These are phyloP conservation scores for Persicaria tinctoria DNA, from an alignment of 148 eudicot genomes.

Conservation along the genomic window DNA sequence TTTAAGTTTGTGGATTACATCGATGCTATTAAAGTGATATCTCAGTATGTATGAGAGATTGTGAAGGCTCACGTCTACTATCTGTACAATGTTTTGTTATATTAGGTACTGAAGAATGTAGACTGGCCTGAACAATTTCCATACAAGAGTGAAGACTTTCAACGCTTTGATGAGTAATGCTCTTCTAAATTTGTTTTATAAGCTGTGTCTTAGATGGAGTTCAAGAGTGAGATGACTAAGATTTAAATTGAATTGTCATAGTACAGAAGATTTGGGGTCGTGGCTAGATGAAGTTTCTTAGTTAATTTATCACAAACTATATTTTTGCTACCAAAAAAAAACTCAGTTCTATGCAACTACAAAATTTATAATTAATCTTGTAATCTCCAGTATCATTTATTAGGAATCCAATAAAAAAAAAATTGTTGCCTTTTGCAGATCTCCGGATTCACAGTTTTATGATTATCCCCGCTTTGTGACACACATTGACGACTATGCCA, in stretches of 20 bases:
- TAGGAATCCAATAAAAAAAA: neutral
- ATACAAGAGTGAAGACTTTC: constrained; percentile 84
- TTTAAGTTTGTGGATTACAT: neutral
- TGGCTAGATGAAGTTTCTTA: neutral
- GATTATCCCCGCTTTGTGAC: constrained; percentile 95
- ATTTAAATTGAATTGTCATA: neutral
- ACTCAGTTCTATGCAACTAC: too few species aligned
- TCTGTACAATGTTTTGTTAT: constrained; percentile 7
- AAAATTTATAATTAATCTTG: neutral
- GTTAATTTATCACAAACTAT: neutral
- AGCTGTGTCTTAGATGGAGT: neutral
- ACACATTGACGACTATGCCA: constrained; percentile 97
- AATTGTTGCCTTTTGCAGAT: constrained; percentile 33
- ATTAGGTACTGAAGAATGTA: constrained; percentile 64
- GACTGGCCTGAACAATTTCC: constrained; percentile 97
- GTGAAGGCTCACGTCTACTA: neutral
- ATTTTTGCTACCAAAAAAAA: too few species aligned
- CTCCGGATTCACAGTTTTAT: constrained; percentile 70
- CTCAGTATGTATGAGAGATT: neutral
- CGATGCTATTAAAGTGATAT: neutral
- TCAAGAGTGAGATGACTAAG: neutral
- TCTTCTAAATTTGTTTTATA: constrained; percentile 11
- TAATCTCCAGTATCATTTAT: neutral
- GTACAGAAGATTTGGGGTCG: neutral
- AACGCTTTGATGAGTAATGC: constrained; percentile 88